These are phyloP conservation scores for Scytalidium sp. DNA, from an alignment of 2,329 filamentous ascomycete genomes.

Conservation along the genomic window DNA sequence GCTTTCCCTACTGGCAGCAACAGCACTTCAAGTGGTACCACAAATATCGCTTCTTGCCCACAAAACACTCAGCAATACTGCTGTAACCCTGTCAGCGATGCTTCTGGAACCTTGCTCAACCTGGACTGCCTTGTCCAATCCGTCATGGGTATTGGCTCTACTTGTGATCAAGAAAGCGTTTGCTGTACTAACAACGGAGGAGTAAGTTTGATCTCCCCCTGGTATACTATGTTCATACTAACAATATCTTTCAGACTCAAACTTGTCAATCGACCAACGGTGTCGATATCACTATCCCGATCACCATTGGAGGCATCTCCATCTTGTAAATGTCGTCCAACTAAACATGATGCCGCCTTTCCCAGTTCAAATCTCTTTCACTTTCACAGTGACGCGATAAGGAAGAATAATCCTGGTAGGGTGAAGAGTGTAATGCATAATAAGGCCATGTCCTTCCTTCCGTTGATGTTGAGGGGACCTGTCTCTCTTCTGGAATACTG, in stretches of 20 bases:
- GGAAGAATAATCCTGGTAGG: neutral
- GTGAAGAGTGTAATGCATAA: neutral
- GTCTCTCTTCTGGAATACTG: too few species aligned
- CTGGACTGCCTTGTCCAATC: slow-evolving; percentile 1
- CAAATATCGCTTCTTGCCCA: slow-evolving; percentile 2
- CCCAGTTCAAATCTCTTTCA: neutral
- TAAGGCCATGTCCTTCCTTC: neutral
- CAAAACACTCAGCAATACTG: neutral
- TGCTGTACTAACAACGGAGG: slow-evolving; percentile 4
- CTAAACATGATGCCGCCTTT: slow-evolving; percentile 31
- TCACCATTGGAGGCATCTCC: neutral
- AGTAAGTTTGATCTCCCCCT: neutral
- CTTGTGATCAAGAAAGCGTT: slow-evolving; percentile 1
- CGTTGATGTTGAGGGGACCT: too few species aligned
- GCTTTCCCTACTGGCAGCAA: too few species aligned
- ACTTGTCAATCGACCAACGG: slow-evolving; percentile 24
- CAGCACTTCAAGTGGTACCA: too few species aligned
- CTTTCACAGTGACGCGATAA: neutral
- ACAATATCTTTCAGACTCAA: slow-evolving; percentile 95
- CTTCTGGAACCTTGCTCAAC: neutral
- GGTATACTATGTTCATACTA: slow-evolving; percentile 64
- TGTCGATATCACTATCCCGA: neutral
- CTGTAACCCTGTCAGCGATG: slow-evolving; percentile 1
- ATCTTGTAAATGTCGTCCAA: slow-evolving; percentile 43
- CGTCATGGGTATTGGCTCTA: slow-evolving; percentile 2